Conservation (phyloP, 768 basidiomycete species). For the Gymnopilus dilepis region DNA sequence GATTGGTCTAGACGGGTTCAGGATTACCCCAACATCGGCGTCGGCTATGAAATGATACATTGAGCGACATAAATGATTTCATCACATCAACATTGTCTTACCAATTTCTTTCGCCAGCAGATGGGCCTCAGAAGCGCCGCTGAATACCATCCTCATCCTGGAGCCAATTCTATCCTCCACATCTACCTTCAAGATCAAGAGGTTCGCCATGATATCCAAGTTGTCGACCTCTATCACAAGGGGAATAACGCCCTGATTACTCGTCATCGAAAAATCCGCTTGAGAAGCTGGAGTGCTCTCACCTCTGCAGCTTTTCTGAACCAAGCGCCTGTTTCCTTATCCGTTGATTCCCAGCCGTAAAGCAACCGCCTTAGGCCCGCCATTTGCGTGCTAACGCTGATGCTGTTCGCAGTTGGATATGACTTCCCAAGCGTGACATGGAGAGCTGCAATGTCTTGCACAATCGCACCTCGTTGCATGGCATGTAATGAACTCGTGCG, state of each 20-base stretch:
- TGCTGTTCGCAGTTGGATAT: constrained; percentile 38
- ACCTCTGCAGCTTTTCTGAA: constrained; percentile 64
- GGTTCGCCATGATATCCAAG: constrained; percentile 74
- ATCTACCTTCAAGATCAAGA: constrained; percentile 72
- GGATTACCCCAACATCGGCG: constrained; percentile 54
- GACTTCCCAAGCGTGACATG: constrained; percentile 60
- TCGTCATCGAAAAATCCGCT: constrained; percentile 7
- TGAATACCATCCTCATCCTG: constrained; percentile 65
- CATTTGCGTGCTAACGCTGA: constrained; percentile 72
- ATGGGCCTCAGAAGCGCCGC: constrained; percentile 66
- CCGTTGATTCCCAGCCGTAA: constrained; percentile 53
- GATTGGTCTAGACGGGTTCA: constrained; percentile 65
- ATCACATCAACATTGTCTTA: constrained; percentile 17
- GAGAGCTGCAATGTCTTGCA: constrained; percentile 65
- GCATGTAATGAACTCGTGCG: constrained; percentile 60
- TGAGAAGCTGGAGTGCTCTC: not conserved
- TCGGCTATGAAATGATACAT: constrained; percentile 39
- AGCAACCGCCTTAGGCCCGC: constrained; percentile 66
- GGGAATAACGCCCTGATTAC: constrained; percentile 60
- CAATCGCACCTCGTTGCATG: constrained; percentile 62
- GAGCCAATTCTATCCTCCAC: constrained; percentile 63
- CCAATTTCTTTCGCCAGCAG: constrained; percentile 74
- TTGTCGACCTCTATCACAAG: constrained; percentile 71
- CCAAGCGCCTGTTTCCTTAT: constrained; percentile 56
- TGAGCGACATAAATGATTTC: not conserved